Conservation (phyloP, 441 rosid species). For the Populus hybrid region DNA sequence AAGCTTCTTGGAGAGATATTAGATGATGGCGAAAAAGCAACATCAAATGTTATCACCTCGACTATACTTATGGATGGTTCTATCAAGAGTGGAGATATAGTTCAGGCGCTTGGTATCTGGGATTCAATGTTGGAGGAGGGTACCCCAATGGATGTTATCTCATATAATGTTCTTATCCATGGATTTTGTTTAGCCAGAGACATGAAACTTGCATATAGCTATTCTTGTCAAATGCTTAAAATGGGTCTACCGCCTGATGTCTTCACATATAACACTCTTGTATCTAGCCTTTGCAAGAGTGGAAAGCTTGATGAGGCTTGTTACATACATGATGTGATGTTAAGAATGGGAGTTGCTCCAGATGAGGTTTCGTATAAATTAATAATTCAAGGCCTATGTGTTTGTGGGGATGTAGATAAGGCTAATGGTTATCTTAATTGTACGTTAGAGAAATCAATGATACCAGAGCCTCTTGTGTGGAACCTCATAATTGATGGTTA, state of each 20-base stretch:
- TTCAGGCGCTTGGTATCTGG: constrained; percentile 49
- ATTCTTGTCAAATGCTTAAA: constrained; percentile 58
- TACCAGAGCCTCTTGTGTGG: constrained; percentile 60
- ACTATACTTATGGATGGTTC: constrained; percentile 65
- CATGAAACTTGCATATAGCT: constrained; percentile 40
- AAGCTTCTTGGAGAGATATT: constrained; percentile 46
- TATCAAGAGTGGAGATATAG: constrained; percentile 52
- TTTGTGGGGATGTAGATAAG: constrained; percentile 40
- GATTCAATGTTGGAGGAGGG: constrained; percentile 35
- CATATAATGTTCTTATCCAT: constrained; percentile 62
- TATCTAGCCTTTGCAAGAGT: constrained; percentile 51
- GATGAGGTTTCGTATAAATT: constrained; percentile 56
- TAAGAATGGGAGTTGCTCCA: constrained; percentile 45
- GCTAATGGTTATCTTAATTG: constrained; percentile 40
- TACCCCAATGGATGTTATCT: constrained; percentile 37
- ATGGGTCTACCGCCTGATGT: constrained; percentile 55
- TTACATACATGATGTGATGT: constrained; percentile 44
- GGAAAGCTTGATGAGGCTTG: constrained; percentile 57
- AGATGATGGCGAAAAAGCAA: constrained; percentile 29
- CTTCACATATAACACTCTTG: constrained; percentile 58
- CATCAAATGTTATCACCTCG: constrained; percentile 40
- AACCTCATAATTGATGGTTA: constrained; percentile 55
- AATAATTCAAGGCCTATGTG: constrained; percentile 53
- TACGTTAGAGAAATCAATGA: constrained; percentile 42
- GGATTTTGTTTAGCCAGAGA: constrained; percentile 46